Percentiles rank a stretch among this genome's conserved stretches.
phyloP scores from a whole-genome alignment of 179 eudicot species.

The Silene noctiflora region DNA sequence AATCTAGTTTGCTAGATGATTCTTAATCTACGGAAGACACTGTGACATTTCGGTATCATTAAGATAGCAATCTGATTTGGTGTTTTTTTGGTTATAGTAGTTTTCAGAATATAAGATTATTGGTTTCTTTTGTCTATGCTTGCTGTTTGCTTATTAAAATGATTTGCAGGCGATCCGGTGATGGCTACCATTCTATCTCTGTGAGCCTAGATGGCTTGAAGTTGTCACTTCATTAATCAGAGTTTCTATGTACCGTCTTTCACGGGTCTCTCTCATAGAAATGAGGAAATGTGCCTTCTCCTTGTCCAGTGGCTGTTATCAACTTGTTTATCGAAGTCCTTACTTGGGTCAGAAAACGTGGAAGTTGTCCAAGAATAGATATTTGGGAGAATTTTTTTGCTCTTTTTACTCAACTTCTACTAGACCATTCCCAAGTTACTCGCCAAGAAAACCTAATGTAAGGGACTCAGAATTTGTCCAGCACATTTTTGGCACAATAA shows the following conservation, averaged over 20 bases:
- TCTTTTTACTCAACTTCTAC: conserved; percentile 33
- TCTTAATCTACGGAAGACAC: background rate
- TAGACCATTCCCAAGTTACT: conserved; percentile 77
- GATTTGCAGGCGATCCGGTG: conserved; percentile 37
- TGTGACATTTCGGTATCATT: background rate
- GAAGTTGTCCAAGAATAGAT: conserved; percentile 21
- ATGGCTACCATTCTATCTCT: conserved; percentile 22
- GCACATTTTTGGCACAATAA: conserved; percentile 52
- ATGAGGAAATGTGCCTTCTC: conserved; percentile 46
- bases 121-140: background rate
- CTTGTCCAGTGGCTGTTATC: conserved; percentile 29
- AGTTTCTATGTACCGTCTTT: conserved; percentile 22
- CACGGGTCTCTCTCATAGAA: conserved; percentile 40
- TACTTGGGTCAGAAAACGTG: conserved; percentile 20
- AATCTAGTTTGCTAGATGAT: conserved; percentile 1
- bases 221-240: conserved; percentile 17
- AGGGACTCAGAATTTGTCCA: conserved; percentile 73
- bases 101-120: background rate
- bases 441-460: conserved; percentile 61
- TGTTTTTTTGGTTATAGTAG: too few species aligned
- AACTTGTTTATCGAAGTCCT: conserved; percentile 23
- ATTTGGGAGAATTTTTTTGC: conserved; percentile 24
- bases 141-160: conserved; percentile 8
- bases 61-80: background rate
- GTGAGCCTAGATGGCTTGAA: conserved; percentile 33